Base-by-base conservation (phyloP, 2,329 filamentous ascomycete genomes). In the Akanthomyces lecanii region DNA sequence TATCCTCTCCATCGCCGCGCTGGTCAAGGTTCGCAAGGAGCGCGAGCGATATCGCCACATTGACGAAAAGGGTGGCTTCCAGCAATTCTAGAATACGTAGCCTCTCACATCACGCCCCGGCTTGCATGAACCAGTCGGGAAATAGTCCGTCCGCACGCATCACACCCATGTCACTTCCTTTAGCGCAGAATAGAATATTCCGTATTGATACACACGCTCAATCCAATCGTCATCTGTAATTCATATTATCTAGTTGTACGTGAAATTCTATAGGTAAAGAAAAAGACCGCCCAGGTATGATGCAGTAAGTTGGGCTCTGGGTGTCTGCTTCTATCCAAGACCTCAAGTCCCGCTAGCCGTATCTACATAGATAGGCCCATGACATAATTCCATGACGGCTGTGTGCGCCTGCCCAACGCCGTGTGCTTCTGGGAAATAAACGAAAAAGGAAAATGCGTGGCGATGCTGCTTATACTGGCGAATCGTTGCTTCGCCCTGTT, bases 21-120 rank as follows among this genome's bases (percentile, higher is more conserved):
- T 95, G 51, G 80, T 92, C 69, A 93, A 92, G 81, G 88, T 92
- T 70, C 86, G 90, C 71, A 90, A 89, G 76, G 91, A 95, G 78
- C 85, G 86, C 70, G 87, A 90, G 75, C 82, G 91, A 64, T 95
- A 92, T 78, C 85, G 86, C 64, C 83, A 90, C 71, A 93, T 95
- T 70, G 90, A 94, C 71, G 86, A 92, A 81, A 95, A 95, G 85
- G 84, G 76, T 66, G 85, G 87, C 59, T 77, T 78, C 66, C 75
- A 62, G 51, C 59, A 62, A 28, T 74, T 63, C 65, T 75, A 81
- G 58, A 76, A 79, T 38, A 84, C 6, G 11, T 16, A 51, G 21
- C 3, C 23, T 53, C 3, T 25, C 14, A 8, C 14, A 25, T 10
- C 14, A 40, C 10, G 21, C 51, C n/a, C 33, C 16, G 36, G 4